Evolutionary conservation across 148 eudicot genomes (phyloP), one percentile per base, ranked within the genome.

Genomic region (Rhododendron henanense): DNA sequence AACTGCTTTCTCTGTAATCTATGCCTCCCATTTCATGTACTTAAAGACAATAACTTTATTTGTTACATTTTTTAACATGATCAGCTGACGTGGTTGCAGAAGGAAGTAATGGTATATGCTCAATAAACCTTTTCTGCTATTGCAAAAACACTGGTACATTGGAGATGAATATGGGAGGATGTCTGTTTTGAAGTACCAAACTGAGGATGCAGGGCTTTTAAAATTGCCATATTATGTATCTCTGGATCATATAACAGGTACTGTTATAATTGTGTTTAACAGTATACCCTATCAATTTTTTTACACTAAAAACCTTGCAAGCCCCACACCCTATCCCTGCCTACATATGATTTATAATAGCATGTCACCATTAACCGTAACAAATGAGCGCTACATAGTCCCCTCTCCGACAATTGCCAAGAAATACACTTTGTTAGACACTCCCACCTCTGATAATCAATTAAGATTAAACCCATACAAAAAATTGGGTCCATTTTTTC

Each of bases 1-100:
- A 75, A 90, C 92, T 81, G 88, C 91, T 71, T 89, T 90, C 85
- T 89, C 92, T 84, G 88, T 90, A 82, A 89, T 90, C 89, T 67
- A 83, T 73, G 92, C 91, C 84, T 89, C 92, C 88, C 74, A 83
- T 47, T 89, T 89, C 89, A 90, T 90, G 92, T 90, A 83, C 85
- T 31, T 84, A 79, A 55, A 83, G 83, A 55, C 55, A 50, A 83
- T 71, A 35, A 41, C 19, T 33, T 25, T 69, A 5, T 69, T 35
- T 83, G 25, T 48, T 83, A 65, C 35, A 77, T 33, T 59, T 55
- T 48, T 55, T 55, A 37, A 77, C 75, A 61, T 47, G 33, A 1
- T 79, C 51, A 82, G n/a, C 83, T 80, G 45, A 55, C 9, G 3
- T 69, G 78, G 65, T 74, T 87, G 85, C 41, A 51, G 31, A 35